Evolutionary conservation across 192 early-diverging fungal genomes (phyloP).

Genomic region (Chytriomyces sp.): DNA sequence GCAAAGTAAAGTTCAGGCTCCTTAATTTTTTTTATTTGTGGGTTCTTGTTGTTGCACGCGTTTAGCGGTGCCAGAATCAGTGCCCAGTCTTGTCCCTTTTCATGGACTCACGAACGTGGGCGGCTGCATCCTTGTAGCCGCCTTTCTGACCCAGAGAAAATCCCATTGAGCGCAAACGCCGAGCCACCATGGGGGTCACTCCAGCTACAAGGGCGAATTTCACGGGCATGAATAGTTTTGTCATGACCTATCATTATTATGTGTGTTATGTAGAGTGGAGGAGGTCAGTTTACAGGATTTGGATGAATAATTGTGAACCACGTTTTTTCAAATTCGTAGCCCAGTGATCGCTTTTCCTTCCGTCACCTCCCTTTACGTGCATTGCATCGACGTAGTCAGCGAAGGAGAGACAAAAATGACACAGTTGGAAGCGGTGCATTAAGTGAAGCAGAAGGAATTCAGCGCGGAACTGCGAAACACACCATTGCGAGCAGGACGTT

Average conservation of each 20-base stretch:
- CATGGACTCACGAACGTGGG: conserved; percentile 25
- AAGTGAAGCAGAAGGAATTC: too few species aligned
- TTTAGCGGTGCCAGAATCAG: not conserved
- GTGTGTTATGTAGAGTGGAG: too few species aligned
- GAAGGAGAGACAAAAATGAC: conserved; percentile 4
- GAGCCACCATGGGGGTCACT: conserved; percentile 45
- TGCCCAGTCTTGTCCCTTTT: conserved; percentile 23
- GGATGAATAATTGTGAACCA: too few species aligned
- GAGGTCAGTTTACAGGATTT: too few species aligned
- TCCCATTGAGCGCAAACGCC: conserved; percentile 41
- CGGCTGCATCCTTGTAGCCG: conserved; percentile 37
- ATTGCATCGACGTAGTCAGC: too few species aligned
- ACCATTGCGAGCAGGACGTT: conserved; percentile 54
- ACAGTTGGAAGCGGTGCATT: too few species aligned
- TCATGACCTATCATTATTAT: conserved; percentile 39
- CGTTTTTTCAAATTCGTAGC: too few species aligned
- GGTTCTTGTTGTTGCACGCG: not conserved
- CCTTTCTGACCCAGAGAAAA: conserved; percentile 45
- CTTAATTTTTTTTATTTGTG: not conserved
- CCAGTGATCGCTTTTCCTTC: too few species aligned
- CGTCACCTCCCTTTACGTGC: too few species aligned
- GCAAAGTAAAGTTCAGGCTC: not conserved
- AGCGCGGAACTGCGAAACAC: too few species aligned
- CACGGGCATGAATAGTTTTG: conserved; percentile 56
- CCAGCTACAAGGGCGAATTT: conserved; percentile 47